Percentiles rank a stretch among this genome's conserved stretches.
phyloP scores from a whole-genome alignment of 2,329 filamentous ascomycete species.

The Penicillium freii region DNA sequence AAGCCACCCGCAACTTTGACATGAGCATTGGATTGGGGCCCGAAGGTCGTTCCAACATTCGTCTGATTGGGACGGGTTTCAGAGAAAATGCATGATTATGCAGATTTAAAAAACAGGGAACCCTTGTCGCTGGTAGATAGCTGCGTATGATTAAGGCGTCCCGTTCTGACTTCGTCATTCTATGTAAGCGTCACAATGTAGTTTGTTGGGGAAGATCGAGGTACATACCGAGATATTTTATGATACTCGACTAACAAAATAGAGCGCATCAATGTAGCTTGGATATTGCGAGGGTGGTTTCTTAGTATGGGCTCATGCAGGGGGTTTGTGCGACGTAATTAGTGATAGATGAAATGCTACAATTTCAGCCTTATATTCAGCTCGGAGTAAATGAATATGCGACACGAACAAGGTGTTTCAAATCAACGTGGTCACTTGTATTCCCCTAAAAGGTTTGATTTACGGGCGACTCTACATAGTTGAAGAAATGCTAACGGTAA shows the following conservation, averaged over 20 bases:
- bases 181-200: not conserved
- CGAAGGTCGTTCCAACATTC: not conserved
- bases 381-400: too few species aligned
- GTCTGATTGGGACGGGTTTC: not conserved
- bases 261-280: not conserved
- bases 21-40: not conserved
- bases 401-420: not conserved
- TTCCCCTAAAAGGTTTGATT: not conserved
- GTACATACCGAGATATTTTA: not conserved
- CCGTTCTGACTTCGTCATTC: not conserved
- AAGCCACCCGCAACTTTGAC: not conserved
- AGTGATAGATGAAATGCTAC: not conserved
- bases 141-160: not conserved
- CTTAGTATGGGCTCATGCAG: too few species aligned
- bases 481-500: not conserved
- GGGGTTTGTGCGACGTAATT: too few species aligned
- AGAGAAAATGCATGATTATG: not conserved
- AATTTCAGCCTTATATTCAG: not conserved
- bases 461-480: not conserved
- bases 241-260: not conserved
- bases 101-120: not conserved
- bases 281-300: not conserved
- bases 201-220: not conserved
- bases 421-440: not conserved
- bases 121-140: not conserved